Conservation (phyloP, 352 stramenopile species). For the Pythium pyrilobum region DNA sequence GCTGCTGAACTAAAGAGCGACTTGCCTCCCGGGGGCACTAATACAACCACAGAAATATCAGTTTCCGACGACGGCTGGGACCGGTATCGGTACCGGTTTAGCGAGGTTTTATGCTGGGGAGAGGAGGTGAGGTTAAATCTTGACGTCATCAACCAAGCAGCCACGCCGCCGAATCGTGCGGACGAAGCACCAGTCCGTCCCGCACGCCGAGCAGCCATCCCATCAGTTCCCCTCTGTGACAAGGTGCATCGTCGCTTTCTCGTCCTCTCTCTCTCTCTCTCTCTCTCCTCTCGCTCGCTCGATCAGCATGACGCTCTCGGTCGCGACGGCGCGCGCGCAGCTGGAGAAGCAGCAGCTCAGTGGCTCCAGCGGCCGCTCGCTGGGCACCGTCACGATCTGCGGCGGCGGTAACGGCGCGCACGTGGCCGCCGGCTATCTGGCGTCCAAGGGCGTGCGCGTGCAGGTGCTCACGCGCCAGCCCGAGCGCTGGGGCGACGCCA, state of each 20-base stretch:
- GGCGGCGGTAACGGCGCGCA: constrained; percentile 90
- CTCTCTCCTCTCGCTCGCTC: not conserved
- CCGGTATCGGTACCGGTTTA: not conserved
- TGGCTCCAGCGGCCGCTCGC: constrained; percentile 12
- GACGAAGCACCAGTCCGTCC: constrained; percentile 5
- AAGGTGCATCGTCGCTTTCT: too few species aligned
- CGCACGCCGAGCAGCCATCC: not conserved
- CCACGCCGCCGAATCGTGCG: not conserved
- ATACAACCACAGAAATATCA: too few species aligned
- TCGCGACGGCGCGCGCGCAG: constrained; percentile 63
- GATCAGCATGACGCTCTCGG: constrained; percentile 65
- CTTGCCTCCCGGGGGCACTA: too few species aligned
- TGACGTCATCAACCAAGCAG: constrained; percentile 8
- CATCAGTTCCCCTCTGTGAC: constrained; percentile 4
- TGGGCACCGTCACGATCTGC: constrained; percentile 87
- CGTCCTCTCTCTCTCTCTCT: too few species aligned
- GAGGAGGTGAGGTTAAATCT: constrained; percentile 2
- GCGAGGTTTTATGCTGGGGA: not conserved
- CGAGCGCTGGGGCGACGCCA: constrained; percentile 66
- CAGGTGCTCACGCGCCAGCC: constrained; percentile 81
- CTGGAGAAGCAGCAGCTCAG: constrained; percentile 41
- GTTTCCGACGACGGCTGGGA: not conserved
- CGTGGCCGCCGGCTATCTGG: constrained; percentile 86
- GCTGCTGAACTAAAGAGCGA: constrained; percentile 59
- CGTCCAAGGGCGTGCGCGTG: constrained; percentile 77